Percentiles rank a stretch among this genome's conserved stretches.
These are phyloP conservation scores for Auriscalpium orientale DNA, from an alignment of 768 basidiomycete species.

Conservation along the genomic window DNA sequence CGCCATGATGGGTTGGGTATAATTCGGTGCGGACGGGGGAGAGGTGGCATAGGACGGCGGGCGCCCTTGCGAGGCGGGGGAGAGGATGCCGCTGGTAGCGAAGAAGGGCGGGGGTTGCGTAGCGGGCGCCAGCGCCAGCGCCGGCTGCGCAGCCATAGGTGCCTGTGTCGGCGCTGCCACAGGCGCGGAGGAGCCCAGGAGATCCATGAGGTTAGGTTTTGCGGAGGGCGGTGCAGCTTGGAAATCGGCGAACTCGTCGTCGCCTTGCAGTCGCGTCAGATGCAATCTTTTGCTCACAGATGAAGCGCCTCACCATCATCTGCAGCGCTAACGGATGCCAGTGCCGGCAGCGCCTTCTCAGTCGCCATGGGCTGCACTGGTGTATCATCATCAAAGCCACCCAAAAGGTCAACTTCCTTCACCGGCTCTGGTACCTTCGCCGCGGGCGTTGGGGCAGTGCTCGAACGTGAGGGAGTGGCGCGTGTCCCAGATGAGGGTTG, in stretches of 20 bases:
- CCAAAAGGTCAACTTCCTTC: conserved; percentile 61
- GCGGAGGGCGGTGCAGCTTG: conserved; percentile 58
- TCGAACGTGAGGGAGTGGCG: conserved; percentile 25
- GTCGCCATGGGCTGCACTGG: conserved; percentile 27
- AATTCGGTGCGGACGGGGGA: conserved; percentile 9
- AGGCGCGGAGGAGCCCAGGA: neutral
- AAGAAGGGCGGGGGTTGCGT: conserved; percentile 1
- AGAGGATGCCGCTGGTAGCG: neutral
- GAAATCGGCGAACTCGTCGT: conserved; percentile 86
- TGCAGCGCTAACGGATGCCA: conserved; percentile 19
- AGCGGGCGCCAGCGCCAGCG: neutral
- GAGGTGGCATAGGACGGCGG: conserved; percentile 3
- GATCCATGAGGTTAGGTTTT: conserved; percentile 17
- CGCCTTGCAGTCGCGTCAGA: conserved; percentile 22
- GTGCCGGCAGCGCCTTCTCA: conserved; percentile 51
- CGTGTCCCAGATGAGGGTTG: conserved; percentile 23
- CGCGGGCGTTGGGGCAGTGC: conserved; percentile 22
- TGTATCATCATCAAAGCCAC: conserved; percentile 57
- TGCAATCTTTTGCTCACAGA: neutral
- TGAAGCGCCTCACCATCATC: conserved; percentile 15
- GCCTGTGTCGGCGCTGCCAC: conserved; percentile 7
- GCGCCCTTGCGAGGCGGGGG: conserved; percentile 7
- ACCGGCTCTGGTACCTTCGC: conserved; percentile 39
- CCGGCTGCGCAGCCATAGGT: neutral
- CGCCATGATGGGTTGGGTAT: conserved; percentile 3